These are phyloP conservation scores for Tetrapisispora nanseiensis DNA, from an alignment of 805 yeast species.

Conservation along the genomic window DNA sequence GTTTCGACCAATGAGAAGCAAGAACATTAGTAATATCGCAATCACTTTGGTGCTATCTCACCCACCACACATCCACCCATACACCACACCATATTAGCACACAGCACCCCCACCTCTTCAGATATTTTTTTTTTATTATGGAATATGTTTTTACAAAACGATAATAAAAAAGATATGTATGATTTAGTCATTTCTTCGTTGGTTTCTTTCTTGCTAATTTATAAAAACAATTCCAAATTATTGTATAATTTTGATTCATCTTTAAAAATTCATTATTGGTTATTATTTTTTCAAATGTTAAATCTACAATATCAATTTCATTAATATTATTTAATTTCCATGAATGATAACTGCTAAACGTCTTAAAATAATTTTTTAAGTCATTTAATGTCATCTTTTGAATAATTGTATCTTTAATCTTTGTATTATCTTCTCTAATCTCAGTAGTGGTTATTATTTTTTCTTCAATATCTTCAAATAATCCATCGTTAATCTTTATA, in stretches of 20 bases:
- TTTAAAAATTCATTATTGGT: slow-evolving; percentile 20
- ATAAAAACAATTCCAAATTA: slow-evolving; percentile 24
- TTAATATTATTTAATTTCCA: slow-evolving; percentile 34
- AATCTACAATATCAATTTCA: slow-evolving; percentile 41
- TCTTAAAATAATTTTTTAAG: slow-evolving; percentile 45
- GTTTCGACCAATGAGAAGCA: background rate
- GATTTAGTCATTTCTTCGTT: too few relatives aligned
- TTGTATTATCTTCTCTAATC: slow-evolving; percentile 9
- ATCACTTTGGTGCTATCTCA: too few relatives aligned
- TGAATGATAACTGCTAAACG: slow-evolving; percentile 62
- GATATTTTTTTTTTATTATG: too few relatives aligned
- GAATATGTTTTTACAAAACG: too few relatives aligned
- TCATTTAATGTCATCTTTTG: slow-evolving; percentile 36
- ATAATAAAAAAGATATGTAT: too few relatives aligned
- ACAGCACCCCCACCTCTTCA: too few relatives aligned
- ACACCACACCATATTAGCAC: too few relatives aligned
- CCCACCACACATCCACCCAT: too few relatives aligned
- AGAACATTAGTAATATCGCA: background rate
- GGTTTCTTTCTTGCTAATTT: slow-evolving; percentile 16
- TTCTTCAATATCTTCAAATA: slow-evolving; percentile 34
- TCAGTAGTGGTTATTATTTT: slow-evolving; percentile 19
- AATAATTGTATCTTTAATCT: slow-evolving; percentile 23
- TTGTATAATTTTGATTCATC: slow-evolving; percentile 8
- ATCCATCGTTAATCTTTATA: slow-evolving; percentile 13
- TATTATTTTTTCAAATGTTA: slow-evolving; percentile 31